Conservation (phyloP, 352 stramenopile genomes). For the Phytopythium chamaehyphon region DNA sequence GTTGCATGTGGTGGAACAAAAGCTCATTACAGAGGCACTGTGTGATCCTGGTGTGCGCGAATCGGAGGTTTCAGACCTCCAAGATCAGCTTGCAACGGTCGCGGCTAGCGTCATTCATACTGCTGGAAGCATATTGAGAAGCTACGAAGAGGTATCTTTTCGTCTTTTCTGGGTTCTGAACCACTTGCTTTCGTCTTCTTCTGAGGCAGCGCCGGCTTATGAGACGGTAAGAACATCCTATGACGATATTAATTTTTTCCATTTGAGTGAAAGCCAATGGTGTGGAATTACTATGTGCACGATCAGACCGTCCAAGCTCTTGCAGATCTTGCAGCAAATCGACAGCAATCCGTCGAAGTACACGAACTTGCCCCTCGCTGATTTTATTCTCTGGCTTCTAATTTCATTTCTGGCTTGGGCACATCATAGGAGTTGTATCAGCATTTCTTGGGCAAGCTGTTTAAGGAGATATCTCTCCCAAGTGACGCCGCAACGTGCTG, state of each 20-base stretch:
- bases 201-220: conserved; percentile 40
- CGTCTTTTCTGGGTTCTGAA: conserved; percentile 81
- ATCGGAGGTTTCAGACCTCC: conserved; percentile 65
- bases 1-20: too few species aligned
- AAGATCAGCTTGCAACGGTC: conserved; percentile 62
- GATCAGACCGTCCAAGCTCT: conserved; percentile 37
- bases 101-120: conserved; percentile 61
- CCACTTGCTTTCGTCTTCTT: conserved; percentile 57
- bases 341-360: conserved; percentile 40
- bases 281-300: neutral
- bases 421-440: conserved; percentile 46
- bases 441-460: conserved; percentile 44
- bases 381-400: neutral
- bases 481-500: conserved; percentile 30
- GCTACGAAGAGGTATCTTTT: conserved; percentile 51
- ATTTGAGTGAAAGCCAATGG: neutral
- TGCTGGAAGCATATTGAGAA: conserved; percentile 29
- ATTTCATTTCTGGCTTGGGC: neutral
- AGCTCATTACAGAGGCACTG: conserved; percentile 71
- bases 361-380: too few species aligned
- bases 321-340: conserved; percentile 23
- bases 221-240: conserved; percentile 37
- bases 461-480: conserved; percentile 52
- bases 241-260: neutral
- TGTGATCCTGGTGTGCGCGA: conserved; percentile 64